phyloP scores from a whole-genome alignment of 352 stramenopile species.

The Phytopythium montanum region DNA sequence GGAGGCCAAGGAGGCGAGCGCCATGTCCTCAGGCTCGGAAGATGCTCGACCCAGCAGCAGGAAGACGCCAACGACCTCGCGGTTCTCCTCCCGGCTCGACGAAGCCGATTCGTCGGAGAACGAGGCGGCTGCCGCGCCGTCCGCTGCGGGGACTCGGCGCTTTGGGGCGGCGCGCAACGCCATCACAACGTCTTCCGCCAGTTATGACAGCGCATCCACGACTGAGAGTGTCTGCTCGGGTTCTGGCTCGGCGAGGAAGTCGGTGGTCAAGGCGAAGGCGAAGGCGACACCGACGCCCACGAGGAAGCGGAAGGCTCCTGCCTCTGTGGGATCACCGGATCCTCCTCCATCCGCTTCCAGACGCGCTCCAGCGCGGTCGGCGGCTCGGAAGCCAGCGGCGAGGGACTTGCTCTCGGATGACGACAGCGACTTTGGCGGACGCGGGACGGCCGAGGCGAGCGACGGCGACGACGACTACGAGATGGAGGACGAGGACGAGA shows the following conservation, averaged over 20 bases:
- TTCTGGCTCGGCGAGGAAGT: neutral
- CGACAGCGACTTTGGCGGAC: conserved; percentile 21
- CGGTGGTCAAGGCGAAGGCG: neutral
- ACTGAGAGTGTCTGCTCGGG: neutral
- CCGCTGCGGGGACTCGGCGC: neutral
- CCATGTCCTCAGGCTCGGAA: neutral
- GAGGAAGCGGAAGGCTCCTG: conserved; percentile 18
- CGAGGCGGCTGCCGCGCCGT: conserved; percentile 5
- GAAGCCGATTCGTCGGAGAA: conserved; percentile 7
- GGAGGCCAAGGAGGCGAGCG: conserved; percentile 3
- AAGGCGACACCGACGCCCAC: conserved; percentile 4
- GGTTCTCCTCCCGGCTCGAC: conserved; percentile 1
- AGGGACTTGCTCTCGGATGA: conserved; percentile 40
- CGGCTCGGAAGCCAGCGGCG: conserved; percentile 19
- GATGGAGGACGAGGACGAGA: conserved; percentile 41
- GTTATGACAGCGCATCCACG: conserved; percentile 6
- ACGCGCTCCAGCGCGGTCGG: conserved; percentile 19
- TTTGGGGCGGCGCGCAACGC: conserved; percentile 18
- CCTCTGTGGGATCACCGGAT: neutral
- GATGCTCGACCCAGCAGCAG: conserved; percentile 3
- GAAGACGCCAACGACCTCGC: neutral
- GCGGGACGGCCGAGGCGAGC: conserved; percentile 23
- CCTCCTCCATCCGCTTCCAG: neutral
- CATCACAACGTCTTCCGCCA: neutral
- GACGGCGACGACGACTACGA: conserved; percentile 68